Conservation (phyloP, 1,139 yeast species). For the Geotrichum reessii region DNA sequence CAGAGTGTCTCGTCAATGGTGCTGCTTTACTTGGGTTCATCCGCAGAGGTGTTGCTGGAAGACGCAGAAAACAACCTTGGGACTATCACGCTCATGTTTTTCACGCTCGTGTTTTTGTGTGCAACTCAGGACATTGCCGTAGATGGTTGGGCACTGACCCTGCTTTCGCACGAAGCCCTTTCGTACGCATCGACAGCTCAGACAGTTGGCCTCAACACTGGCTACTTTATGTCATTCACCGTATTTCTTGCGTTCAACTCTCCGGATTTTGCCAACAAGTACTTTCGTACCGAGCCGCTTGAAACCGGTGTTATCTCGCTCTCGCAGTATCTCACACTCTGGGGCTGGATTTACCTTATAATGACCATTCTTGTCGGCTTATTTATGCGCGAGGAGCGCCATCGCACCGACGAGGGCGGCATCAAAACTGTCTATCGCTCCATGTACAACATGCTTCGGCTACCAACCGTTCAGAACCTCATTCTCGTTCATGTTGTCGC, state of each 20-base stretch:
- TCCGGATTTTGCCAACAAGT: slow-evolving; percentile 85
- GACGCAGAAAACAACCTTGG: slow-evolving; percentile 52
- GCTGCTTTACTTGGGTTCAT: slow-evolving; percentile 56
- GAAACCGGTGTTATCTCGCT: slow-evolving; percentile 65
- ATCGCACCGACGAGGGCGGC: slow-evolving; percentile 33
- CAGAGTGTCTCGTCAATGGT: slow-evolving; percentile 71
- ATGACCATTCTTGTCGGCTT: slow-evolving; percentile 59
- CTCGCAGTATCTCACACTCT: slow-evolving; percentile 66
- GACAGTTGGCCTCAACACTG: slow-evolving; percentile 88
- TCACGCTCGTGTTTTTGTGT: slow-evolving; percentile 73
- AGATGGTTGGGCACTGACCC: slow-evolving; percentile 97
- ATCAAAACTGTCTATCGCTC: slow-evolving; percentile 54
- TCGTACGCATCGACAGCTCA: slow-evolving; percentile 98
- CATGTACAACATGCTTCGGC: slow-evolving; percentile 69
- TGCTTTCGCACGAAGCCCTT: slow-evolving; percentile 68
- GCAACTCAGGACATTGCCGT: slow-evolving; percentile 99
- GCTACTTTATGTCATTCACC: slow-evolving; percentile 87
- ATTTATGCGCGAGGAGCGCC: slow-evolving; percentile 42
- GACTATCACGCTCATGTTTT: slow-evolving; percentile 58
- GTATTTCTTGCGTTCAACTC: slow-evolving; percentile 86
- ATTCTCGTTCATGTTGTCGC: slow-evolving; percentile 71
- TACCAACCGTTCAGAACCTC: slow-evolving; percentile 71
- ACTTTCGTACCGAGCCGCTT: slow-evolving; percentile 55
- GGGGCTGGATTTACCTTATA: slow-evolving; percentile 68
- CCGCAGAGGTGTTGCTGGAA: slow-evolving; percentile 52